Percentiles rank a stretch among this genome's conserved stretches.
Evolutionary conservation across 768 basidiomycete species (phyloP).

Genomic region (Russula foetens): DNA sequence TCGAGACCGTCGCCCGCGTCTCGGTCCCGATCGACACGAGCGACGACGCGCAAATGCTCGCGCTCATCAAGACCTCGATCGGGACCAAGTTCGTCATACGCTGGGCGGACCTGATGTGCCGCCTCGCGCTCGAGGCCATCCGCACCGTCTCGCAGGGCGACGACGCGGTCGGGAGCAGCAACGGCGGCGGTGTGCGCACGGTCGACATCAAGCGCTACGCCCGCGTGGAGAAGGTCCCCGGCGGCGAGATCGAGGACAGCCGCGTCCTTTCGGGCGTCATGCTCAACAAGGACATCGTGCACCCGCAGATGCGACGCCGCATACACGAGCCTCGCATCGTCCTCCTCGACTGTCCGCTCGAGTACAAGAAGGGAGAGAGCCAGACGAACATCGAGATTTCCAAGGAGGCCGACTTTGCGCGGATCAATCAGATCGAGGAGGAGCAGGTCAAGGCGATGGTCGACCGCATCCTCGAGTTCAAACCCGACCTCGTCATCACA

Average conservation of each 20-base stretch:
- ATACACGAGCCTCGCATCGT: constrained; percentile 87
- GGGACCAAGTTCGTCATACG: constrained; percentile 96
- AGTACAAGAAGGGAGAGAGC: constrained; percentile 98
- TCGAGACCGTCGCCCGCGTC: constrained; percentile 81
- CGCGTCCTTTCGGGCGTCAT: constrained; percentile 84
- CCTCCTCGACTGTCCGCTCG: constrained; percentile 87
- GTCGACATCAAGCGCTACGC: constrained; percentile 99
- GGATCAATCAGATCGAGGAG: constrained; percentile 92
- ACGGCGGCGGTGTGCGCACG: constrained; percentile 75
- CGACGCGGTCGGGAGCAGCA: no score
- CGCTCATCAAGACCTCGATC: constrained; percentile 96
- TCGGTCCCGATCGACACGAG: constrained; percentile 84
- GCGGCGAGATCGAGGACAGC: constrained; percentile 94
- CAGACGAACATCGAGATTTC: constrained; percentile 99
- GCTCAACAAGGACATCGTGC: constrained; percentile 98
- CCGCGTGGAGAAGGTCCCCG: constrained; percentile 94
- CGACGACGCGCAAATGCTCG: constrained; percentile 86
- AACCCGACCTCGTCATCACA: constrained; percentile 90
- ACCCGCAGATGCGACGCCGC: constrained; percentile 90
- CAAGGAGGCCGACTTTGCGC: constrained; percentile 88
- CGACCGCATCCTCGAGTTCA: constrained; percentile 80
- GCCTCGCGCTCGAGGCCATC: constrained; percentile 86
- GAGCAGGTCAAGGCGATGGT: constrained; percentile 90
- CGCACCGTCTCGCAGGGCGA: constrained; percentile 79
- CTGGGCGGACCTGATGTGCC: constrained; percentile 98